Percentiles rank a stretch among this genome's conserved stretches.
These are phyloP conservation scores for Penicillium arizonense DNA, from an alignment of 495 filamentous ascomycete genomes.

Conservation along the genomic window DNA sequence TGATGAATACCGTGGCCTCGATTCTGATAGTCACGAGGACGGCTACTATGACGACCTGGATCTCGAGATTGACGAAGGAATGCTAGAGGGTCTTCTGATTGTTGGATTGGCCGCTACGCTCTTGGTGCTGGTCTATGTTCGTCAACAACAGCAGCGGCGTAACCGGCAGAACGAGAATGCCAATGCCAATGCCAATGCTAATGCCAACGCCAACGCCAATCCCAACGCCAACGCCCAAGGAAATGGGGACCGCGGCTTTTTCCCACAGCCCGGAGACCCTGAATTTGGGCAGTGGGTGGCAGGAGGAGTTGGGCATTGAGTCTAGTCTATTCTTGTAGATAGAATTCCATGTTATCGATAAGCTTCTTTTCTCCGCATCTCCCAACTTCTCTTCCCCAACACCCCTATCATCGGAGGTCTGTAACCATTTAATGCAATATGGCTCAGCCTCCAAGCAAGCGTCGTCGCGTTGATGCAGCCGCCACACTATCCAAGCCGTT, in stretches of 20 bases:
- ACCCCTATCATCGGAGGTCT: not conserved
- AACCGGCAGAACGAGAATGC: slow-evolving; percentile 45
- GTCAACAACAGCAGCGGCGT: slow-evolving; percentile 69
- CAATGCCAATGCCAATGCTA: slow-evolving; percentile 19
- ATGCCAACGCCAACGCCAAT: slow-evolving; percentile 42
- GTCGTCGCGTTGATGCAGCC: slow-evolving; percentile 53
- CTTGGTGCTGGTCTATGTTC: slow-evolving; percentile 76
- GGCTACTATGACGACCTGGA: slow-evolving; percentile 65
- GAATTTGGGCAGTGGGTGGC: slow-evolving; percentile 71
- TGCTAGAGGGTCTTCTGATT: slow-evolving; percentile 84
- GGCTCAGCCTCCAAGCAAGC: slow-evolving; percentile 41
- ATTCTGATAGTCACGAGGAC: slow-evolving; percentile 52
- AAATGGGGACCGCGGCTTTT: slow-evolving; percentile 57
- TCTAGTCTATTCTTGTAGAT: slow-evolving; percentile 15
- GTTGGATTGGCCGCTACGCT: slow-evolving; percentile 71
- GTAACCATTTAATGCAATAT: slow-evolving; percentile 10
- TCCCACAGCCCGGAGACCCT: slow-evolving; percentile 70
- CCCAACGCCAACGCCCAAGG: slow-evolving; percentile 30
- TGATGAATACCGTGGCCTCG: slow-evolving; percentile 55
- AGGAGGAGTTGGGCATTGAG: slow-evolving; percentile 73
- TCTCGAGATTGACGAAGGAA: slow-evolving; percentile 64
- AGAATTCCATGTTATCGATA: slow-evolving; percentile 22
- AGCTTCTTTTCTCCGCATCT: slow-evolving; percentile 6
- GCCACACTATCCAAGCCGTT: slow-evolving; percentile 62
- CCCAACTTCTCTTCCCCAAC: not conserved